Conservation (phyloP, 1,284 basidiomycete genomes). For the Boletellus deceptivus region DNA sequence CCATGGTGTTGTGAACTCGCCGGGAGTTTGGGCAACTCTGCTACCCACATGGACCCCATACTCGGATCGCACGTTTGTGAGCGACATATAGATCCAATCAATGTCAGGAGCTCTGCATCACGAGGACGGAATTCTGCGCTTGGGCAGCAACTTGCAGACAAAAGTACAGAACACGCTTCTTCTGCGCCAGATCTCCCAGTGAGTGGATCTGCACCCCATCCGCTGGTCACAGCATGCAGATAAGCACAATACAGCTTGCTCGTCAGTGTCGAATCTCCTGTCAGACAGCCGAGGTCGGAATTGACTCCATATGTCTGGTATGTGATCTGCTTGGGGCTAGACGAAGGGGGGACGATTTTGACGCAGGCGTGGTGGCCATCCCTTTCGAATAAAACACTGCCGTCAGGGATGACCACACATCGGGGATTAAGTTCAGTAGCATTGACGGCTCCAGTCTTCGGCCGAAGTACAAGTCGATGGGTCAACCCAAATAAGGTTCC, state of each 20-base stretch:
- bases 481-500: slow-evolving; percentile 31
- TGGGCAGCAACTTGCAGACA: slow-evolving; percentile 38
- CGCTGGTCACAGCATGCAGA: slow-evolving; percentile 46
- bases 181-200: slow-evolving; percentile 45
- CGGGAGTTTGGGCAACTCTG: slow-evolving; percentile 15
- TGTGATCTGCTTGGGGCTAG: background rate
- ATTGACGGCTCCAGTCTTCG: slow-evolving; percentile 8
- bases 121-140: slow-evolving; percentile 34
- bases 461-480: slow-evolving; percentile 41
- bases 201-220: slow-evolving; percentile 44
- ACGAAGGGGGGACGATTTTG: slow-evolving; percentile 16
- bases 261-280: slow-evolving; percentile 31
- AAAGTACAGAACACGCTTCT: slow-evolving; percentile 42
- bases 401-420: slow-evolving; percentile 42
- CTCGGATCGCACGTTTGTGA: slow-evolving; percentile 27
- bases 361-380: slow-evolving; percentile 28
- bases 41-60: slow-evolving; percentile 35
- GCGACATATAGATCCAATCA: slow-evolving; percentile 39
- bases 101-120: slow-evolving; percentile 33
- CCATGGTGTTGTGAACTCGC: slow-evolving; percentile 33
- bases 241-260: slow-evolving; percentile 41
- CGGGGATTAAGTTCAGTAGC: slow-evolving; percentile 15
- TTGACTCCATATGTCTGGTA: slow-evolving; percentile 43
- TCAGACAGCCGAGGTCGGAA: slow-evolving; percentile 37
- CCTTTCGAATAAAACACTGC: slow-evolving; percentile 26